Evolutionary conservation across 2,329 filamentous ascomycete species (phyloP).

Genomic region (Ilyonectria robusta): DNA sequence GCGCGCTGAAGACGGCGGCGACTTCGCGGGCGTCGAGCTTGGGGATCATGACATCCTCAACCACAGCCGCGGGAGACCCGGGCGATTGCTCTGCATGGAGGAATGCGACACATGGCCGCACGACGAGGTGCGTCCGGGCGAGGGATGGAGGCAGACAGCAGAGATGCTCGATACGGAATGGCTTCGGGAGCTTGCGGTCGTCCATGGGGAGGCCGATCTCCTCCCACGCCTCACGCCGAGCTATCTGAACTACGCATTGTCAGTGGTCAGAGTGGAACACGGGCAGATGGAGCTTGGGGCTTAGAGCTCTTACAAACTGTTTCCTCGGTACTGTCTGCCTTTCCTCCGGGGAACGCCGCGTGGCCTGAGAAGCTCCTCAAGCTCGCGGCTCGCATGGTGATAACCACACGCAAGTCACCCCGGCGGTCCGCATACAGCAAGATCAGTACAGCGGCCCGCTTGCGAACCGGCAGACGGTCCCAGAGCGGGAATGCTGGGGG

Average conservation of each 20-base stretch:
- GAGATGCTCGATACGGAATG: slow-evolving; percentile 89
- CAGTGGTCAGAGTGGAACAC: not conserved
- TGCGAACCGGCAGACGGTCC: slow-evolving; percentile 72
- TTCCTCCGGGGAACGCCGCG: slow-evolving; percentile 88
- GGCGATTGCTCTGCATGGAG: slow-evolving; percentile 72
- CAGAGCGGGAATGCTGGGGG: slow-evolving; percentile 74
- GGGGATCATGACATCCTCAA: slow-evolving; percentile 82
- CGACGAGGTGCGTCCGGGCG: slow-evolving; percentile 80
- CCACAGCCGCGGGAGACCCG: slow-evolving; percentile 57
- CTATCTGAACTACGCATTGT: slow-evolving; percentile 78
- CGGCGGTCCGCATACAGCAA: slow-evolving; percentile 87
- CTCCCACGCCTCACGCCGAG: slow-evolving; percentile 90
- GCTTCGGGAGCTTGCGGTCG: slow-evolving; percentile 77
- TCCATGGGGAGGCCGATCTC: slow-evolving; percentile 90
- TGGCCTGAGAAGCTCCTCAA: slow-evolving; percentile 84
- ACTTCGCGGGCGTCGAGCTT: slow-evolving; percentile 91
- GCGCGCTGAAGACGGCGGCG: slow-evolving; percentile 92
- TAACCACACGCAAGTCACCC: slow-evolving; percentile 82
- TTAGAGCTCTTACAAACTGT: slow-evolving; percentile 67
- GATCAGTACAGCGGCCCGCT: slow-evolving; percentile 89
- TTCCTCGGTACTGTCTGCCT: slow-evolving; percentile 71
- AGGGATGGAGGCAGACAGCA: slow-evolving; percentile 85
- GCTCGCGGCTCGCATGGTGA: slow-evolving; percentile 77
- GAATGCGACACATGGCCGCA: slow-evolving; percentile 83
- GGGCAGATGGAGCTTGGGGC: not conserved